Conservation (phyloP, 164 flowering plant species). For the Piper betle region DNA sequence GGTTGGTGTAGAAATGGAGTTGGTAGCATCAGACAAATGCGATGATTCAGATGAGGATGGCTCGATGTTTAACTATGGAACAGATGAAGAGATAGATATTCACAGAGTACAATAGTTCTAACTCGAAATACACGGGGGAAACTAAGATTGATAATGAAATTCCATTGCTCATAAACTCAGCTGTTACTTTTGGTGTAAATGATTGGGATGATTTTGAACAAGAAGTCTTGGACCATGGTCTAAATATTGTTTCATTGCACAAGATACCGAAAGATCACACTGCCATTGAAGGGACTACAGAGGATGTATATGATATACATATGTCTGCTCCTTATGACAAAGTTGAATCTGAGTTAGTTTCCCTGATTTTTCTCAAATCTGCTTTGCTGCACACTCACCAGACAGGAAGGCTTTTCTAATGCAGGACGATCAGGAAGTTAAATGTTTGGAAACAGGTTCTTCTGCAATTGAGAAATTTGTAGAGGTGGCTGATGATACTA, state of each 20-base stretch:
- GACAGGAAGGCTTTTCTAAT: conserved; percentile 8
- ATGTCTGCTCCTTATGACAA: conserved; percentile 9
- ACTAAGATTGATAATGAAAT: conserved; percentile 19
- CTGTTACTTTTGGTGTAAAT: conserved; percentile 62
- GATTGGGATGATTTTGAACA: conserved; percentile 77
- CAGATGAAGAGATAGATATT: conserved; percentile 34
- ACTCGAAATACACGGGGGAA: conserved; percentile 9
- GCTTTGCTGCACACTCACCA: conserved; percentile 12
- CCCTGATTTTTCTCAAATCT: conserved; percentile 11
- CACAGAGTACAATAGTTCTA: conserved; percentile 10
- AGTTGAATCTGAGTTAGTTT: conserved; percentile 11
- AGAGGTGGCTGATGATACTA: conserved; percentile 7
- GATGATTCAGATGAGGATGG: conserved; percentile 61
- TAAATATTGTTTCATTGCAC: background rate
- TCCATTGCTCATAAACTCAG: conserved; percentile 48
- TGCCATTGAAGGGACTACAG: conserved; percentile 9
- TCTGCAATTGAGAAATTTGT: conserved; percentile 1
- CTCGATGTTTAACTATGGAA: conserved; percentile 42
- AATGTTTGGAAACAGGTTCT: background rate
- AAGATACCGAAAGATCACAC: background rate
- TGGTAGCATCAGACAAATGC: conserved; percentile 25
- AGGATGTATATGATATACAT: conserved; percentile 13
- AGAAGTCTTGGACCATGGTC: conserved; percentile 8
- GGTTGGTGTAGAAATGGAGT: conserved; percentile 16
- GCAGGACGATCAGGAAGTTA: conserved; percentile 10